Base-by-base conservation (phyloP, 768 basidiomycete species). In the Suillus weaverae region DNA sequence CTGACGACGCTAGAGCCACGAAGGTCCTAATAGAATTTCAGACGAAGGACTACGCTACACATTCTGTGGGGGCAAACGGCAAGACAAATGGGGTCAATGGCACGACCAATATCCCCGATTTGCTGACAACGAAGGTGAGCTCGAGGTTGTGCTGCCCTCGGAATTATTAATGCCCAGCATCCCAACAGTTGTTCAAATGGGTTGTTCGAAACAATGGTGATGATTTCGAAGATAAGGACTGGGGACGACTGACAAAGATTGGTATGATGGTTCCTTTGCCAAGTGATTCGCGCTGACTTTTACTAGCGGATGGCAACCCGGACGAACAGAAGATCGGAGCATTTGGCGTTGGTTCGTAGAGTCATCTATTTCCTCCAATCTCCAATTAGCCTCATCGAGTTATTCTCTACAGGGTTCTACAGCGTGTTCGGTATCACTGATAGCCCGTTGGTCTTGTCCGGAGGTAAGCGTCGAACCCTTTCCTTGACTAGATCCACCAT, bases 271-370 rank as follows among this genome's bases (percentile, higher is more conserved):
- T 38, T 20, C 63, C 3, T 26, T 54, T 32, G 2, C 38, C 44
- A 60, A 38, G 22, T 30, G 3, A 18, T 53, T 39, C 4, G 10
- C 33, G 22, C n/a, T 41, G 9, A 67, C 14, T 43, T 18, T 22
- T 22, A 61, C 64, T 70, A 70, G 85, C 84, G n/a, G 80, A 81
- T 35, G 84, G 84, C 4, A 84, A 86, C 66, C 84, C 84, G 1
- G 82, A 85, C 65, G 83, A 83, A 67, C 74, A 78, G 59, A 83
- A 82, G 75, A 83, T 86, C 57, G 85, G 85, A 32, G 83, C 82
- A 35, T 79, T 80, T 57, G 78, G 78, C 46, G 77, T 77, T 46
- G 74, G 71, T 72, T 54, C 22, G 67, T 66, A 41, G n/a, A 63
- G 26, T 10, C 5, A 9, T 13, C 7, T 53, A 14, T 26, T 26